A percentile compares a stretch with the other conserved stretches of the same genome.
These are phyloP conservation scores for Fraxinus albicans DNA, from an alignment of 305 asterid species.

Conservation along the genomic window DNA sequence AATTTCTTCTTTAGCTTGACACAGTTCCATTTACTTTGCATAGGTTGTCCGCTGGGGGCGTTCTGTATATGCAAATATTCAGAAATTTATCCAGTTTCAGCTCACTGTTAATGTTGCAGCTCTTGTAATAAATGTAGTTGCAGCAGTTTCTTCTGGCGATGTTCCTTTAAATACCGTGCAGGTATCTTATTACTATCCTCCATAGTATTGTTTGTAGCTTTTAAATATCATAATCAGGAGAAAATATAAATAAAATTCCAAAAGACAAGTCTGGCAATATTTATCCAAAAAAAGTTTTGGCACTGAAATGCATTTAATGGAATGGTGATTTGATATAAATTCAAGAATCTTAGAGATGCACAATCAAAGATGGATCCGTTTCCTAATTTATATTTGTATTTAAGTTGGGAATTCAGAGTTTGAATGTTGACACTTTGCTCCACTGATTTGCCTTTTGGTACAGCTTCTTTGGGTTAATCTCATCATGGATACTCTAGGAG, in stretches of 20 bases:
- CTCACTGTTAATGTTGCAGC: conserved; percentile 98
- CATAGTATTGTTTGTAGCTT: neutral
- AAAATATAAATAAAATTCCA: neutral
- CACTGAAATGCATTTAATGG: neutral
- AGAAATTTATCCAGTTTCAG: conserved; percentile 96
- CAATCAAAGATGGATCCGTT: neutral
- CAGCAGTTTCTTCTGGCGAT: conserved; percentile 85
- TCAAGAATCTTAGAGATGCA: neutral
- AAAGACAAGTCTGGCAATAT: neutral
- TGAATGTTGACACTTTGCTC: neutral
- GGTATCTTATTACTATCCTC: conserved; percentile 42
- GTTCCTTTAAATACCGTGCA: conserved; percentile 94
- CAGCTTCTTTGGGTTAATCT: conserved; percentile 99
- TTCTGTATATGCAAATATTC: conserved; percentile 91
- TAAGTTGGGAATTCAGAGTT: neutral
- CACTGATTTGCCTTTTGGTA: conserved; percentile 2
- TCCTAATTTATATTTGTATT: neutral
- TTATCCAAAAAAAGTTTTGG: neutral
- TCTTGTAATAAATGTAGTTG: conserved; percentile 80
- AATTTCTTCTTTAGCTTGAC: neutral
- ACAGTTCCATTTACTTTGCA: conserved; percentile 21
- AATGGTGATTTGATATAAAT: neutral
- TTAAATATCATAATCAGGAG: neutral
- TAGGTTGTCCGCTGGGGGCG: conserved; percentile 99
- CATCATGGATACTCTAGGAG: conserved; percentile 97